Conservation (phyloP, 2,329 filamentous ascomycete species). For the Ophiostoma angusticollis region DNA sequence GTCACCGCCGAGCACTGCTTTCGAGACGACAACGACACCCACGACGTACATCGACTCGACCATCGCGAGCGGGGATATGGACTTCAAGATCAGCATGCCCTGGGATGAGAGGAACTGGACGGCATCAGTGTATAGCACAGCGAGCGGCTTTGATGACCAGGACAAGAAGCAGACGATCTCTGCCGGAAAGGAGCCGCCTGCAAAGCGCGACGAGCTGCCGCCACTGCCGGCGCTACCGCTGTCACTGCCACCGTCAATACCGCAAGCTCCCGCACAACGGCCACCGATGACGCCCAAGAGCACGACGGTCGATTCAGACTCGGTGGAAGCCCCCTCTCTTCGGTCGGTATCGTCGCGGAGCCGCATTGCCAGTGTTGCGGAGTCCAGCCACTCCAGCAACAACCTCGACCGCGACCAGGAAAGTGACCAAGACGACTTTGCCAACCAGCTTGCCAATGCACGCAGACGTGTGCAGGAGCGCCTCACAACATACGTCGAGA, state of each 20-base stretch:
- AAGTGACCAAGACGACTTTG: slow-evolving; percentile 56
- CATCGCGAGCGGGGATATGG: slow-evolving; percentile 22
- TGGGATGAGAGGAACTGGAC: slow-evolving; percentile 27
- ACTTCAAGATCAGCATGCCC: slow-evolving; percentile 25
- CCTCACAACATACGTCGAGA: slow-evolving; percentile 55
- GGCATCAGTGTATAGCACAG: slow-evolving; percentile 6
- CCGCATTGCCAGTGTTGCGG: slow-evolving; percentile 25
- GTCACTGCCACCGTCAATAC: neutral
- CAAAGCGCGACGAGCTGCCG: neutral
- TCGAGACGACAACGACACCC: neutral
- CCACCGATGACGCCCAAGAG: slow-evolving; percentile 2
- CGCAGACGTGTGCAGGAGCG: slow-evolving; percentile 61
- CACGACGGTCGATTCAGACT: neutral
- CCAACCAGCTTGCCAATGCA: slow-evolving; percentile 57
- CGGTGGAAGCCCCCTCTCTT: slow-evolving; percentile 4
- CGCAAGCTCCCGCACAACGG: neutral
- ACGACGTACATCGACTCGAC: neutral
- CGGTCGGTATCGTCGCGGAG: slow-evolving; percentile 46
- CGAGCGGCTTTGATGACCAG: neutral
- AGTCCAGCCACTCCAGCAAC: slow-evolving; percentile 11
- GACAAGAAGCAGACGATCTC: neutral
- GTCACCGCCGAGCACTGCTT: neutral
- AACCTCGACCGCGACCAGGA: slow-evolving; percentile 27
- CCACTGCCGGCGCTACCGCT: neutral
- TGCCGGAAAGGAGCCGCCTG: neutral